Percentiles rank a stretch among this genome's conserved stretches.
phyloP scores from a whole-genome alignment of 1,284 basidiomycete species.

The Moesziomyces aphidis region DNA sequence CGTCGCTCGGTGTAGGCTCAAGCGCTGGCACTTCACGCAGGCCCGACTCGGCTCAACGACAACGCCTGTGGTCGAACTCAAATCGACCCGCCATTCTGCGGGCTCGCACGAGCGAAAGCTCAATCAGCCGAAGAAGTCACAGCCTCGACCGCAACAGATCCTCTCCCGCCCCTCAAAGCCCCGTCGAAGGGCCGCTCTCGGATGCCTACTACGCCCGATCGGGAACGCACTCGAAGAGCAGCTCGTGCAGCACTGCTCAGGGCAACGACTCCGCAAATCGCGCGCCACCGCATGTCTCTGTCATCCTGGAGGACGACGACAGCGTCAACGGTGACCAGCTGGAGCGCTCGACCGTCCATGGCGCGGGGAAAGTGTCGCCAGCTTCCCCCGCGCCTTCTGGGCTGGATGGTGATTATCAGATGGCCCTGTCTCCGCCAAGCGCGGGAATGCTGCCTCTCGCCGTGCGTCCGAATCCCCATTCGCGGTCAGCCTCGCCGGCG shows the following conservation, averaged over 20 bases:
- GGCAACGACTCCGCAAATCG: conserved; percentile 15
- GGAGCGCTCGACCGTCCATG: background rate
- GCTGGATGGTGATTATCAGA: conserved; percentile 4
- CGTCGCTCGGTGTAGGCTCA: conserved; percentile 13
- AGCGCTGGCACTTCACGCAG: conserved; percentile 13
- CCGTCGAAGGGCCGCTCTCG: conserved; percentile 10
- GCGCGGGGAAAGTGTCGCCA: background rate
- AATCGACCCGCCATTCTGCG: conserved; percentile 37
- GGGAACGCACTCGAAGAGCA: conserved; percentile 30
- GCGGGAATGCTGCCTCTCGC: conserved; percentile 5
- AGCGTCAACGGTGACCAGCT: conserved; percentile 7
- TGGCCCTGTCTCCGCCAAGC: conserved; percentile 23
- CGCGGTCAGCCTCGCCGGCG: conserved; percentile 36
- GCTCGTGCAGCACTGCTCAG: conserved; percentile 25
- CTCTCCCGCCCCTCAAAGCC: conserved; percentile 22
- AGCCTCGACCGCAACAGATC: conserved; percentile 21
- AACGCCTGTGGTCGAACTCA: conserved; percentile 31
- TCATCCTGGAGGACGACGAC: conserved; percentile 40
- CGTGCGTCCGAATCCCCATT: conserved; percentile 10
- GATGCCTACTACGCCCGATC: conserved; percentile 11
- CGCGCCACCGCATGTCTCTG: conserved; percentile 25
- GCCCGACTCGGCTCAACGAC: conserved; percentile 22
- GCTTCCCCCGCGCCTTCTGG: conserved; percentile 2
- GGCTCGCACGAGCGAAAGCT: conserved; percentile 30
- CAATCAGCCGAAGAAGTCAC: conserved; percentile 26